phyloP scores from a whole-genome alignment of 2,329 filamentous ascomycete genomes.

The Shiraia bambusicola region DNA sequence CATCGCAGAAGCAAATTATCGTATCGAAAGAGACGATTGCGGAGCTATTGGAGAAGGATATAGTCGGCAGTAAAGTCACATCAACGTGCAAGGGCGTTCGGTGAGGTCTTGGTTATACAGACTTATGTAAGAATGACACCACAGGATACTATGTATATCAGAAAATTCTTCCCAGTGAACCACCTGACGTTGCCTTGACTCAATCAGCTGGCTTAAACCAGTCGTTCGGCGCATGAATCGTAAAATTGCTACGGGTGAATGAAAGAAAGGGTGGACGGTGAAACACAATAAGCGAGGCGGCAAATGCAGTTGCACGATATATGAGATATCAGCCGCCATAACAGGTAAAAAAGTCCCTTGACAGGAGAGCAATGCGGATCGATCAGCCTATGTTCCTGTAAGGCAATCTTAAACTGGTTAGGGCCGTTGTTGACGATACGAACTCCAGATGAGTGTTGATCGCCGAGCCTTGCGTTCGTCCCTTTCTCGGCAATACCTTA shows the following conservation, averaged over 20 bases:
- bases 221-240: neutral
- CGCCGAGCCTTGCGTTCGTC: neutral
- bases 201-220: no score
- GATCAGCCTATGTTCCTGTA: conserved; percentile 1
- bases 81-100: neutral
- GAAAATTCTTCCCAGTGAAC: neutral
- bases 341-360: conserved; percentile 1
- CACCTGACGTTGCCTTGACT: no score
- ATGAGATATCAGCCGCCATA: neutral
- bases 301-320: no score
- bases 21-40: no score
- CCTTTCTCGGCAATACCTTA: neutral
- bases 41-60: no score
- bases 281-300: no score
- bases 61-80: no score
- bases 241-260: neutral
- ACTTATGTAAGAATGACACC: neutral
- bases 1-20: no score
- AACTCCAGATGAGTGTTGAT: neutral
- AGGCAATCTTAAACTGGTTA: conserved; percentile 2
- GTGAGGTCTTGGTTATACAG: neutral
- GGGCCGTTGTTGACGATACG: neutral
- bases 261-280: no score
- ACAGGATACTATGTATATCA: conserved; percentile 1
- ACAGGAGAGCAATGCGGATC: neutral